Evolutionary conservation across 805 yeast genomes (phyloP).

Genomic region (Scheffersomyces stipitis): DNA sequence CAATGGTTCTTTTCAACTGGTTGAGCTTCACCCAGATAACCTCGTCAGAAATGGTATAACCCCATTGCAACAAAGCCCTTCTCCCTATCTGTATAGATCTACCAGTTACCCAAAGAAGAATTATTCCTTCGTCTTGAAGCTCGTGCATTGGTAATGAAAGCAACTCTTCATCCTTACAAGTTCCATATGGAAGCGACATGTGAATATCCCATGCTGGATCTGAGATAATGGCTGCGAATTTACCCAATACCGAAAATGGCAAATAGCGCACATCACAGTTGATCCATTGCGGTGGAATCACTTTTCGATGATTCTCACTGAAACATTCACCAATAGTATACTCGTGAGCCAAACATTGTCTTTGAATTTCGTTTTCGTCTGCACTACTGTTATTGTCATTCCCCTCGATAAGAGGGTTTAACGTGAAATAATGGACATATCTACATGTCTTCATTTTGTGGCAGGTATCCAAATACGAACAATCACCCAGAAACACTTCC

Average conservation of each 20-base stretch:
- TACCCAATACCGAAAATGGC: conserved; percentile 71
- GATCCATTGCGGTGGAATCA: conserved; percentile 77
- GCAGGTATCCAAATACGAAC: conserved; percentile 92
- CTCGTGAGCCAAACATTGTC: conserved; percentile 28
- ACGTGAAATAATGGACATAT: conserved; percentile 71
- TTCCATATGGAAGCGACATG: conserved; percentile 78
- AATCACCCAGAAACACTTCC: conserved; percentile 76
- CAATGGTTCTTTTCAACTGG: conserved; percentile 82
- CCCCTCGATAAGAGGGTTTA: conserved; percentile 35
- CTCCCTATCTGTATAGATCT: conserved; percentile 89
- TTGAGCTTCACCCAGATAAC: conserved; percentile 89
- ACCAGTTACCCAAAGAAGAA: conserved; percentile 93
- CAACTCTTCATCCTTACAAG: conserved; percentile 76
- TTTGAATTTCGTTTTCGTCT: conserved; percentile 7
- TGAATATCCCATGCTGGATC: conserved; percentile 98
- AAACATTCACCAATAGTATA: conserved; percentile 51
- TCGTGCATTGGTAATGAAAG: conserved; percentile 61
- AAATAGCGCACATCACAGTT: conserved; percentile 76
- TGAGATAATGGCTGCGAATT: conserved; percentile 78
- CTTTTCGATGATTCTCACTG: conserved; percentile 32
- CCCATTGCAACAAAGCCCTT: conserved; percentile 75
- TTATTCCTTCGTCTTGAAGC: conserved; percentile 80
- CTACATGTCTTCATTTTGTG: conserved; percentile 80
- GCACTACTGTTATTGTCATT: conserved; percentile 3
- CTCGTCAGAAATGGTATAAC: conserved; percentile 75